Evolutionary conservation across 306 rosid genomes (phyloP).

Genomic region (Elaeagnus macrophylla): DNA sequence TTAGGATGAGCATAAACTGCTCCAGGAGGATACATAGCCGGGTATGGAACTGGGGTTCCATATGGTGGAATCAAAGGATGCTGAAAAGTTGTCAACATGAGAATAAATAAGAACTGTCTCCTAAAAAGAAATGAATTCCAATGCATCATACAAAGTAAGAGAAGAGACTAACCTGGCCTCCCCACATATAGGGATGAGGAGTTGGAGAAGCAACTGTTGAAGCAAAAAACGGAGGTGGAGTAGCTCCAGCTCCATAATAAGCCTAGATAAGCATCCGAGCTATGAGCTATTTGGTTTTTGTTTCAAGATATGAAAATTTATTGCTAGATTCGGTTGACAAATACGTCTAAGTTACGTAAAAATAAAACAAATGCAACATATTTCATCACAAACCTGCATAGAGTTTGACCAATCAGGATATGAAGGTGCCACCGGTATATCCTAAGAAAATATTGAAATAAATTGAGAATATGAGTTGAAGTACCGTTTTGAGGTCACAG

Average conservation of each 20-base stretch:
- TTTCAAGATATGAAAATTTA: slow-evolving; percentile 7
- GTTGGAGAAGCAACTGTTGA: slow-evolving; percentile 78
- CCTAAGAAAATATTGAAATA: slow-evolving; percentile 26
- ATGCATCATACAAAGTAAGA: slow-evolving; percentile 8
- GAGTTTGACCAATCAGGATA: slow-evolving; percentile 94
- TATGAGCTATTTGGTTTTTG: slow-evolving; percentile 21
- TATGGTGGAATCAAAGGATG: slow-evolving; percentile 85
- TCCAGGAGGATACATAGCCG: slow-evolving; percentile 89
- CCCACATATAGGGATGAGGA: slow-evolving; percentile 96
- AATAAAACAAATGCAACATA: slow-evolving; percentile 6
- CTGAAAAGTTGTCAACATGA: slow-evolving; percentile 38
- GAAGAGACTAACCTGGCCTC: slow-evolving; percentile 57
- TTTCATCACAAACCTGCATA: slow-evolving; percentile 60
- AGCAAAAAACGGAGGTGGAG: slow-evolving; percentile 86
- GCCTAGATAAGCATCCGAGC: slow-evolving; percentile 51
- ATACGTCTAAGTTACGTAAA: too few relatives aligned
- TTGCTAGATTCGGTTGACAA: neutral
- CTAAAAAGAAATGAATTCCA: neutral
- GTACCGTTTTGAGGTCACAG: too few relatives aligned
- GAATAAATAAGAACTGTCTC: slow-evolving; percentile 8
- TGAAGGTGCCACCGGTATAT: slow-evolving; percentile 52
- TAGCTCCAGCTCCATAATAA: slow-evolving; percentile 79
- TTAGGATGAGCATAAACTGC: slow-evolving; percentile 89
- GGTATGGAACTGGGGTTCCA: slow-evolving; percentile 93
- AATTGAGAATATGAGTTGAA: neutral